Base-by-base conservation (phyloP, 75 land plant genomes). In the Pinus albicaulis region DNA sequence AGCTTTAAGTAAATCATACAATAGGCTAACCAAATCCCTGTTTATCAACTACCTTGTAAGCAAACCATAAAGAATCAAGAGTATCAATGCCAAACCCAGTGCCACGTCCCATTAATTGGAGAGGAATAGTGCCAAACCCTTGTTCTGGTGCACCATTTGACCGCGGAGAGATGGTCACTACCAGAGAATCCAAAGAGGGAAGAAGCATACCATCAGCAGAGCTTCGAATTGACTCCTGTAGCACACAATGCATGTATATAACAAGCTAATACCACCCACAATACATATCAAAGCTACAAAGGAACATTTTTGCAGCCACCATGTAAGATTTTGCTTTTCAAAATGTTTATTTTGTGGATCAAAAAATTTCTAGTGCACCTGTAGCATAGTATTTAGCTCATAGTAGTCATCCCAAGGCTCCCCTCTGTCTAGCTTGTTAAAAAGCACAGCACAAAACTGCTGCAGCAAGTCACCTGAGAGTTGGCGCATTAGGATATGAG, bases 371-470 rank as follows among this genome's bases (percentile, higher is more conserved):
- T 73, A 24, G 20, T 59, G 44, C 69, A 96, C 99, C 93, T 96
- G 99, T 57, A 96, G 76, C 80, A 94, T 84, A 1, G 91, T 92
- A 77, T 96, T 94, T 56, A 94, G 82, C 76, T 96, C 99, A 82
- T 94, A 96, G 74, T 89, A 92, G 79, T 96, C 99, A 89, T 96
- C 98, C 95, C 89, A 92, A 52, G 86, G 77, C 60, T 96, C 95
- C 55, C 95, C 98, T 75, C 89, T 91, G 74, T 96, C 98, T 65
- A 96, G 80, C 81, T 89, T 89, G 82, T 87, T 80, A 70, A 96
- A 96, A 23, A 92, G 82, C 75, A 93, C 93, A 15, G 86, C 76
- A 77, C 90, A 80, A 76, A 96, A 94, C 69, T 94, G 98, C 84
- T 96, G 99, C 76, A 96, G 80, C 76, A 96, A 81, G 80, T 96